These are phyloP conservation scores for Curvularia sp. DNA, from an alignment of 2,329 filamentous ascomycete genomes.

Conservation along the genomic window DNA sequence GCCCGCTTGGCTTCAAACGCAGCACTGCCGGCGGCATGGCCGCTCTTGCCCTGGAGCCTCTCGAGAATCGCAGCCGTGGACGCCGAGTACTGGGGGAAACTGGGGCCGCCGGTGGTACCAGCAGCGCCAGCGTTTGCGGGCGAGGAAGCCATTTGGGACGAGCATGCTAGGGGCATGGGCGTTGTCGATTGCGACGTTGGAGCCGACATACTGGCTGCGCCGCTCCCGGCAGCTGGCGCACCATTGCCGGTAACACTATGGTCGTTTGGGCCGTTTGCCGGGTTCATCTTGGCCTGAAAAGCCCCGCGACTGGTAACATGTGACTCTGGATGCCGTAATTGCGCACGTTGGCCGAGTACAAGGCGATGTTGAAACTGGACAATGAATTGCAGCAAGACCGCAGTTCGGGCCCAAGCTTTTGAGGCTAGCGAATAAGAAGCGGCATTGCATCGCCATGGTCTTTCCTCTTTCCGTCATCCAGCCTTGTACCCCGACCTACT, in stretches of 20 bases:
- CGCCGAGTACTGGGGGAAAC: constrained; percentile 47
- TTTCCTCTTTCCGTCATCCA: background rate
- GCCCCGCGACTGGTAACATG: constrained; percentile 24
- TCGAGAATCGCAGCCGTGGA: constrained; percentile 54
- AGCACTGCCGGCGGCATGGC: constrained; percentile 47
- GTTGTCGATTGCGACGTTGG: constrained; percentile 26
- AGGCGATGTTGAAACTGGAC: constrained; percentile 3
- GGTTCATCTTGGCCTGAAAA: constrained; percentile 27
- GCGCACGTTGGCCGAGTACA: constrained; percentile 3
- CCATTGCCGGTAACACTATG: constrained; percentile 28
- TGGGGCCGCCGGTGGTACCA: constrained; percentile 21
- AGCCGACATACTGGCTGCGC: constrained; percentile 30
- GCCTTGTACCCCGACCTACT: background rate
- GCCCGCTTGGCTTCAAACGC: constrained; percentile 57
- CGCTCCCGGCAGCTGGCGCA: constrained; percentile 24
- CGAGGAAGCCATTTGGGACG: constrained; percentile 39
- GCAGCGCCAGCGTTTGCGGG: constrained; percentile 24
- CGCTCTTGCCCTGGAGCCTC: constrained; percentile 46
- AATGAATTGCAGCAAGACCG: constrained; percentile 7
- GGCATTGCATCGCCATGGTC: constrained; percentile 7
- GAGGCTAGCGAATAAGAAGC: constrained; percentile 11
- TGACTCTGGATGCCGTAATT: constrained; percentile 12
- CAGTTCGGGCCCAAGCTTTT: constrained; percentile 12
- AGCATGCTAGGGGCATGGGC: constrained; percentile 35
- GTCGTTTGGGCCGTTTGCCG: constrained; percentile 17